Conservation (phyloP, 2,329 filamentous ascomycete species). For the Fusarium sp. region DNA sequence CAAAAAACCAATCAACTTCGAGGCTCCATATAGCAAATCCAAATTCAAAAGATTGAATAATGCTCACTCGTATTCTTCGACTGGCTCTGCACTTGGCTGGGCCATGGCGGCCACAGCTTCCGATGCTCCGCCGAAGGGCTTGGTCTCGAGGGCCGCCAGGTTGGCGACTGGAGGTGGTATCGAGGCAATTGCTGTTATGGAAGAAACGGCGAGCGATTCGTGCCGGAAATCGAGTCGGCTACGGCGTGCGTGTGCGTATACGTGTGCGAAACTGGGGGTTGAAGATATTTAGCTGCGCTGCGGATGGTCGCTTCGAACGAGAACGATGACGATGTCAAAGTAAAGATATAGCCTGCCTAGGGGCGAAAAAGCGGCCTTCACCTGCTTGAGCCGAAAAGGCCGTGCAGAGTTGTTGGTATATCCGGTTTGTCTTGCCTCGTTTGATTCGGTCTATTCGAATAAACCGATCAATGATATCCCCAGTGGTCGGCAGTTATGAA, state of each 20-base stretch:
- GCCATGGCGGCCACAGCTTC: conserved; percentile 78
- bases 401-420: conserved; percentile 21
- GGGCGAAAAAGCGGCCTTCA: conserved; percentile 39
- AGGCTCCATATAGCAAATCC: background rate
- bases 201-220: conserved; percentile 12
- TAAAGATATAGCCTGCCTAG: conserved; percentile 37
- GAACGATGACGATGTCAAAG: conserved; percentile 37
- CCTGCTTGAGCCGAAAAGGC: conserved; percentile 32
- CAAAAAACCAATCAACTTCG: conserved; percentile 18
- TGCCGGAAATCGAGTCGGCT: conserved; percentile 25
- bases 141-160: conserved; percentile 73
- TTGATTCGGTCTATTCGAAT: conserved; percentile 16
- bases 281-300: conserved; percentile 18
- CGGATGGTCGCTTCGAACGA: conserved; percentile 23
- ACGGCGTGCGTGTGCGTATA: background rate
- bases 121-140: conserved; percentile 72
- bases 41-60: conserved; percentile 6
- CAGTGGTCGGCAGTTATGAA: conserved; percentile 7
- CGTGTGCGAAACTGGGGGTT: background rate
- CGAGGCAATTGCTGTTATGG: conserved; percentile 36
- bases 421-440: conserved; percentile 11
- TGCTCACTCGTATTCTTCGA: conserved; percentile 75
- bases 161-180: conserved; percentile 59
- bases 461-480: conserved; percentile 13
- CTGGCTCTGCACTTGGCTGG: conserved; percentile 74